A percentile compares a stretch with the other conserved stretches of the same genome.
These are phyloP conservation scores for Amaranthus tricolor DNA, from an alignment of 179 eudicot genomes.

Conservation along the genomic window DNA sequence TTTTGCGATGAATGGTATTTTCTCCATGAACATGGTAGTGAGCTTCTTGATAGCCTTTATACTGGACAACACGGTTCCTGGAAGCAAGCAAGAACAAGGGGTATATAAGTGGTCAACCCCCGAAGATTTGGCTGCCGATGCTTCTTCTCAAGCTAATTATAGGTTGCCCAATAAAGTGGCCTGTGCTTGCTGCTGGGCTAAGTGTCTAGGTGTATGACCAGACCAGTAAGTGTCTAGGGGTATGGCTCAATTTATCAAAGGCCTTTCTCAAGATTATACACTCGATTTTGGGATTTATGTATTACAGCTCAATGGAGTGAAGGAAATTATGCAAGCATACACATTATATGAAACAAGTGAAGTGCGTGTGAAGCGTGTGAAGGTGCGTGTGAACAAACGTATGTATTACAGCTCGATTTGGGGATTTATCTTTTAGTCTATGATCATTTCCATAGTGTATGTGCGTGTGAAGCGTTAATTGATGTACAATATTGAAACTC, in stretches of 20 bases:
- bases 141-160: constrained; percentile 54
- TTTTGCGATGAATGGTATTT: constrained; percentile 75
- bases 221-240: neutral
- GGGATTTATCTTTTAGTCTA: too few species aligned
- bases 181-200: constrained; percentile 55
- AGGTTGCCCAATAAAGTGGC: constrained; percentile 49
- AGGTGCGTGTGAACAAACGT: neutral
- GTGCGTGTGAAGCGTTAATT: constrained; percentile 9
- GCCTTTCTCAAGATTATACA: neutral
- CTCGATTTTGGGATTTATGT: neutral
- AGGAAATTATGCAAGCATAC: neutral
- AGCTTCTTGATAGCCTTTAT: constrained; percentile 75
- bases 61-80: constrained; percentile 90
- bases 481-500: constrained; percentile 6
- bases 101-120: constrained; percentile 68
- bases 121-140: constrained; percentile 56
- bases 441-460: neutral
- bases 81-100: constrained; percentile 76
- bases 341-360: constrained; percentile 6
- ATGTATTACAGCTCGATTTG: too few species aligned
- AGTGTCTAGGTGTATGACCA: constrained; percentile 53
- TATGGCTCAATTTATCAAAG: constrained; percentile 5
- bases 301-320: neutral
- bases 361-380: neutral
- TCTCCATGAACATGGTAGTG: constrained; percentile 89